Percentiles rank a stretch among this genome's conserved stretches.
These are phyloP conservation scores for Xylaria sp. DNA, from an alignment of 2,329 filamentous ascomycete species.

Conservation along the genomic window DNA sequence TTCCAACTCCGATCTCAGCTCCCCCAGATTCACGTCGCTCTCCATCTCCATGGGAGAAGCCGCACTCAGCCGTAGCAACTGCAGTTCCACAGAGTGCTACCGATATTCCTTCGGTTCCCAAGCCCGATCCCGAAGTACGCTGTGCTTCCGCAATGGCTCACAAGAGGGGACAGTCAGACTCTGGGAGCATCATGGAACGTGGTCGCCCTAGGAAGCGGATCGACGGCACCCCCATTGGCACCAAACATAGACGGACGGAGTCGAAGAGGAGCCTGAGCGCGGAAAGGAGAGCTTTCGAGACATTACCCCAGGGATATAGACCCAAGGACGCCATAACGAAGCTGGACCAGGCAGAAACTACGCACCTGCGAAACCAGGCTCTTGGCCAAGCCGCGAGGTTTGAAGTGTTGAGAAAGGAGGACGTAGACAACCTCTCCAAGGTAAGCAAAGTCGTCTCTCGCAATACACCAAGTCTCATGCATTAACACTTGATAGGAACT, in stretches of 20 bases:
- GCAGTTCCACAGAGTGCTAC: constrained; percentile 44
- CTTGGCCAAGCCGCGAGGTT: constrained; percentile 71
- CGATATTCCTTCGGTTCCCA: constrained; percentile 48
- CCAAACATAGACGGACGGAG: constrained; percentile 52
- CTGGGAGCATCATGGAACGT: constrained; percentile 69
- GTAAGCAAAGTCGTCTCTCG: constrained; percentile 52
- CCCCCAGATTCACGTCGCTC: constrained; percentile 57
- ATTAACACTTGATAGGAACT: constrained; percentile 66
- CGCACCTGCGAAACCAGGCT: constrained; percentile 68
- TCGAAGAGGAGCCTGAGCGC: constrained; percentile 61
- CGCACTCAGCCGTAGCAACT: constrained; percentile 43
- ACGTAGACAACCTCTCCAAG: constrained; percentile 73
- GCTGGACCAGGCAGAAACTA: constrained; percentile 61
- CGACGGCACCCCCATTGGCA: constrained; percentile 55
- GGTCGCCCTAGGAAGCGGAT: constrained; percentile 68
- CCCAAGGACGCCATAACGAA: constrained; percentile 63
- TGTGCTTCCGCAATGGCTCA: constrained; percentile 52
- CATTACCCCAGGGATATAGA: constrained; percentile 68
- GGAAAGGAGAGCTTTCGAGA: constrained; percentile 69
- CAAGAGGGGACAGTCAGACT: constrained; percentile 66
- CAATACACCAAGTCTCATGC: not conserved
- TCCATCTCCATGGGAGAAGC: constrained; percentile 58
- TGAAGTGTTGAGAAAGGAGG: constrained; percentile 70
- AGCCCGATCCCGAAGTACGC: constrained; percentile 48
- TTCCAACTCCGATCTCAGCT: constrained; percentile 64